Evolutionary conservation across 345 rosid genomes (phyloP).

Genomic region (Syzygium oleosum): DNA sequence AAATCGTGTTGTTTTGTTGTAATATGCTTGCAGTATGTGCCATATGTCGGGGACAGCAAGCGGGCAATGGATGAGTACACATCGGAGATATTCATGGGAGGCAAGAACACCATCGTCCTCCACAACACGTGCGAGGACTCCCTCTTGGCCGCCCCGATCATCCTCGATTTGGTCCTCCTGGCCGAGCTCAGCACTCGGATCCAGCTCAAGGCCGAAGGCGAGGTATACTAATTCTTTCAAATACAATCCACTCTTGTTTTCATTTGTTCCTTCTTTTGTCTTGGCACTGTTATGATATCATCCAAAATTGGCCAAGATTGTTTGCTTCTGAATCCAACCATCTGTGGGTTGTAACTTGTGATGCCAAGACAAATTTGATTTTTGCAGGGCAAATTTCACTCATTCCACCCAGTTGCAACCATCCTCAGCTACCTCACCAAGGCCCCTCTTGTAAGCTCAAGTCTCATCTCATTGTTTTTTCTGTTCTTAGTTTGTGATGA

Average conservation of each 20-base stretch:
- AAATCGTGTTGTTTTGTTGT: background rate
- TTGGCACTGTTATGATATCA: background rate
- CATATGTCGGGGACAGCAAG: slow-evolving; percentile 96
- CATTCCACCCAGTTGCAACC: slow-evolving; percentile 97
- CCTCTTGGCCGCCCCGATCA: slow-evolving; percentile 94
- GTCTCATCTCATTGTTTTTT: background rate
- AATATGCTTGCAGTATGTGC: slow-evolving; percentile 54
- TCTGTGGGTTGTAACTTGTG: background rate
- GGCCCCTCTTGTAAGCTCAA: slow-evolving; percentile 84
- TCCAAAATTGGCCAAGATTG: background rate
- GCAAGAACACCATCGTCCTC: slow-evolving; percentile 78
- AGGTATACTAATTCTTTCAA: slow-evolving; percentile 27
- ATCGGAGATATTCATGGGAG: slow-evolving; percentile 99
- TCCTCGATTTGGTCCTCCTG: slow-evolving; percentile 88
- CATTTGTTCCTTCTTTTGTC: background rate
- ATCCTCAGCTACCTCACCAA: slow-evolving; percentile 95
- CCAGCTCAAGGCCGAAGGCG: slow-evolving; percentile 75
- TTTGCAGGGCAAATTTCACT: slow-evolving; percentile 83
- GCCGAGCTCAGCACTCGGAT: slow-evolving; percentile 93
- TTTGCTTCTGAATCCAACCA: background rate
- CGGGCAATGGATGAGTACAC: slow-evolving; percentile 99
- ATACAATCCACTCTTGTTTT: background rate
- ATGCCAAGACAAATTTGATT: background rate
- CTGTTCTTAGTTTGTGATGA: background rate
- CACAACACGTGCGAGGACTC: slow-evolving; percentile 99